Percentiles rank a stretch among this genome's conserved stretches.
These are phyloP conservation scores for Cryptosporidium sp. DNA, from an alignment of 169 alveolate species.

Conservation along the genomic window DNA sequence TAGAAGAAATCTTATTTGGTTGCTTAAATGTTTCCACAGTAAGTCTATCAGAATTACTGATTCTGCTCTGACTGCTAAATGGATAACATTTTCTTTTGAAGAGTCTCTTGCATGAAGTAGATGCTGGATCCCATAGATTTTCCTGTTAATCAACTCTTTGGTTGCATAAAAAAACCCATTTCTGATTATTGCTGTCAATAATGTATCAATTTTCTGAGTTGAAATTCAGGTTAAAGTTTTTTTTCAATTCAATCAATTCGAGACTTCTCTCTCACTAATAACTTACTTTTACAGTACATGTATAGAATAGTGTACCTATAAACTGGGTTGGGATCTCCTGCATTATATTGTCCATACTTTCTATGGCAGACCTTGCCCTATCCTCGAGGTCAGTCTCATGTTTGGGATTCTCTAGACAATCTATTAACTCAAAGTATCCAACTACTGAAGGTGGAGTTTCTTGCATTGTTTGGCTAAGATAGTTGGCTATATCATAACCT, in stretches of 20 bases:
- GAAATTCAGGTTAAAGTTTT: not conserved
- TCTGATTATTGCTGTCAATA: slow-evolving; percentile 63
- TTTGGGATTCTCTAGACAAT: slow-evolving; percentile 53
- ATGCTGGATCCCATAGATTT: slow-evolving; percentile 59
- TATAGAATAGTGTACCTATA: slow-evolving; percentile 49
- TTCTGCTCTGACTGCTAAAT: slow-evolving; percentile 64
- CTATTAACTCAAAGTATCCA: slow-evolving; percentile 65
- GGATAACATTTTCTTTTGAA: slow-evolving; percentile 57
- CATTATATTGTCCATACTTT: slow-evolving; percentile 59
- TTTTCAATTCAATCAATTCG: not conserved
- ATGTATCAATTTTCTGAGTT: slow-evolving; percentile 50
- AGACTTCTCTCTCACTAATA: not conserved
- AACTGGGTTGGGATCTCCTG: slow-evolving; percentile 73
- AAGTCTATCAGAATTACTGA: slow-evolving; percentile 45
- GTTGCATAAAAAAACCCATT: slow-evolving; percentile 67
- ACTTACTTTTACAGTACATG: slow-evolving; percentile 73
- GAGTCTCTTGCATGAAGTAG: slow-evolving; percentile 64
- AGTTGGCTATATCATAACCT: slow-evolving; percentile 68
- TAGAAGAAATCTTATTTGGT: slow-evolving; percentile 53
- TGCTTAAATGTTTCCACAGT: slow-evolving; percentile 43
- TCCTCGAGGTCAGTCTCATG: slow-evolving; percentile 28
- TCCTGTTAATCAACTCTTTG: slow-evolving; percentile 53
- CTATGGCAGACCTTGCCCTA: slow-evolving; percentile 44
- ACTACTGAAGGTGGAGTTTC: slow-evolving; percentile 70
- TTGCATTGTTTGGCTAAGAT: slow-evolving; percentile 66